These are phyloP conservation scores for Casuarina equisetifolia DNA, from an alignment of 306 rosid species.

Conservation along the genomic window DNA sequence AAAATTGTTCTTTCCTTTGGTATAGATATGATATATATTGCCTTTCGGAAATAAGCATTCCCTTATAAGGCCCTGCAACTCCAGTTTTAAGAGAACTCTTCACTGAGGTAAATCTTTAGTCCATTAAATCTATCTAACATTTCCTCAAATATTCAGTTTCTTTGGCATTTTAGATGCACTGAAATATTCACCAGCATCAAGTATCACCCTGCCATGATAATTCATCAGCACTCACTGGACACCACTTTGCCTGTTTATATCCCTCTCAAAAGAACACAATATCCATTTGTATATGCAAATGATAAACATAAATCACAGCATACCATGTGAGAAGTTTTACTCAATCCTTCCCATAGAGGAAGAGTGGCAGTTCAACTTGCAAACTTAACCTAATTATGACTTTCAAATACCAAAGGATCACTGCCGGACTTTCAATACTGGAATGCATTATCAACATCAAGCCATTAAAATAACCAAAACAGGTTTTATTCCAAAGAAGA, in stretches of 20 bases:
- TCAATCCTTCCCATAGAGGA: background rate
- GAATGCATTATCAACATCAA: background rate
- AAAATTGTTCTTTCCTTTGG: background rate
- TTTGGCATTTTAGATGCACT: background rate
- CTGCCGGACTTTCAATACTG: background rate
- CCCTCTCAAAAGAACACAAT: background rate
- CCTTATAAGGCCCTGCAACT: background rate
- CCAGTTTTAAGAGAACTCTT: background rate
- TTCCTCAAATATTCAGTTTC: background rate
- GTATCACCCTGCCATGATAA: background rate
- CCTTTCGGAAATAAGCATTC: background rate
- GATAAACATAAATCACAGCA: no score
- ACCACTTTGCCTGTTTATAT: background rate
- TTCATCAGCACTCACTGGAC: background rate
- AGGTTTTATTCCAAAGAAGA: background rate
- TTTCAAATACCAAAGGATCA: background rate
- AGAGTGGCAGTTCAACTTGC: background rate
- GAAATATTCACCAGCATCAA: no score
- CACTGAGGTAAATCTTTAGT: background rate
- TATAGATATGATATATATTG: background rate
- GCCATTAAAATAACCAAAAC: background rate
- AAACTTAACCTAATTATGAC: background rate
- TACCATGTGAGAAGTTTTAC: no score
- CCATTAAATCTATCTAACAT: background rate
- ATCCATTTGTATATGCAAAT: background rate